Conservation (phyloP, 768 basidiomycete species). For the Mycena maculata region DNA sequence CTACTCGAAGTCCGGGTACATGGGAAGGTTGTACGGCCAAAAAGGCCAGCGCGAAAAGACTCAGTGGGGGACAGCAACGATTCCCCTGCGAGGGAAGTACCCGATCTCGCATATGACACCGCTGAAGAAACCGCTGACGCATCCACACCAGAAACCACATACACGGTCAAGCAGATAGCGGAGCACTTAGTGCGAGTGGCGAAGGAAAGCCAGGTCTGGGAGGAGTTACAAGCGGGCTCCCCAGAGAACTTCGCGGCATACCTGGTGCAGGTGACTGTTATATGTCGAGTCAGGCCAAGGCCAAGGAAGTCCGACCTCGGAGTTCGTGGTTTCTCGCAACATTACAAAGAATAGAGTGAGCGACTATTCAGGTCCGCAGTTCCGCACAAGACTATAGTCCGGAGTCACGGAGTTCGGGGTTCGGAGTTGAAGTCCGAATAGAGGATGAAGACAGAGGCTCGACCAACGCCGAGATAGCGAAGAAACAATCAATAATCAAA, state of each 20-base stretch:
- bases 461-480: too few species aligned
- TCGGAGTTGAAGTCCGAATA: too few species aligned
- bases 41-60: slow-evolving; percentile 13
- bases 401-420: too few species aligned
- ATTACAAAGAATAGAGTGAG: too few species aligned
- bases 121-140: slow-evolving; percentile 31
- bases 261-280: slow-evolving; percentile 6
- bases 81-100: slow-evolving; percentile 17
- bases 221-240: not conserved
- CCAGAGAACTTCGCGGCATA: not conserved
- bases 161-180: not conserved
- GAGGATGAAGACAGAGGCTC: too few species aligned
- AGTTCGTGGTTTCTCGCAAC: too few species aligned
- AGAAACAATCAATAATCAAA: too few species aligned
- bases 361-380: too few species aligned
- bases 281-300: too few species aligned
- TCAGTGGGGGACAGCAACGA: slow-evolving; percentile 13
- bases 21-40: slow-evolving; percentile 10
- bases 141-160: not conserved
- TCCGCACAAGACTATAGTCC: too few species aligned
- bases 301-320: too few species aligned
- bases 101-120: slow-evolving; percentile 42
- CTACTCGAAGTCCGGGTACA: slow-evolving; percentile 8
- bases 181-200: not conserved
- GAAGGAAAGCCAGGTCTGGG: slow-evolving; percentile 3